Base-by-base conservation (phyloP, 2,329 filamentous ascomycete genomes). In the Tolypocladium ophioglossoides region DNA sequence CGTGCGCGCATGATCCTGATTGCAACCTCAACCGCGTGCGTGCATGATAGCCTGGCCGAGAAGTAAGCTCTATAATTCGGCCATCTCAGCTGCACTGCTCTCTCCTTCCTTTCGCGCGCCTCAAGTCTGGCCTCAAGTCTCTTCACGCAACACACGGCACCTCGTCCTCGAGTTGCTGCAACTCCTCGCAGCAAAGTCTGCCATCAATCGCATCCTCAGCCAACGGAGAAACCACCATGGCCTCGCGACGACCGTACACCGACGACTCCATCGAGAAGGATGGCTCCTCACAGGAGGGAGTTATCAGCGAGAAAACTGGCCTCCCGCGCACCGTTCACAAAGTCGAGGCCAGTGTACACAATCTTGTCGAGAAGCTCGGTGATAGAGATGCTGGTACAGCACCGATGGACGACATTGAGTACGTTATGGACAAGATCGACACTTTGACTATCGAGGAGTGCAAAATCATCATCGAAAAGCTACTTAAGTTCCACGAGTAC, bases 361-460 rank as follows among this genome's bases (percentile, higher is more conserved):
- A 57, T 22, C 51, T 61, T 18, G 56, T 46, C 5, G 56, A 57
- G 24, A 61, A 61, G 47, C 50, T 59, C n/a, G 57, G 52, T 6
- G 55, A 57, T 24, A 51, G 54, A 5, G 56, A 52, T 16, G 56
- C 60, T 54, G 61, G 55, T n/a, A 50, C 59, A 4, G 62, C 61
- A 4, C 61, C 62, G 1, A 32, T 61, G 3, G 60, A 62, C 49
- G 62, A 64, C 51, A 58, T 63, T 30, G 57, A 61, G 49, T 59
- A 59, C 48, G 58, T 64, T 51, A 60, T 62, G 52, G 59, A 59
- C 48, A 62, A 62, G 53, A 59, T 64, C 38, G 54, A 60, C 5
- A 52, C 55, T 8, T 51, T 63, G 52, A 59, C 54, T 12, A 52
- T 62, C 34, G 55, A 58, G 11, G 59, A 62, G 52, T 57, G 57